A percentile compares a stretch with the other conserved stretches of the same genome.
Evolutionary conservation across 2,329 filamentous ascomycete species (phyloP).

Genomic region (Plectosphaerella cucumerina): DNA sequence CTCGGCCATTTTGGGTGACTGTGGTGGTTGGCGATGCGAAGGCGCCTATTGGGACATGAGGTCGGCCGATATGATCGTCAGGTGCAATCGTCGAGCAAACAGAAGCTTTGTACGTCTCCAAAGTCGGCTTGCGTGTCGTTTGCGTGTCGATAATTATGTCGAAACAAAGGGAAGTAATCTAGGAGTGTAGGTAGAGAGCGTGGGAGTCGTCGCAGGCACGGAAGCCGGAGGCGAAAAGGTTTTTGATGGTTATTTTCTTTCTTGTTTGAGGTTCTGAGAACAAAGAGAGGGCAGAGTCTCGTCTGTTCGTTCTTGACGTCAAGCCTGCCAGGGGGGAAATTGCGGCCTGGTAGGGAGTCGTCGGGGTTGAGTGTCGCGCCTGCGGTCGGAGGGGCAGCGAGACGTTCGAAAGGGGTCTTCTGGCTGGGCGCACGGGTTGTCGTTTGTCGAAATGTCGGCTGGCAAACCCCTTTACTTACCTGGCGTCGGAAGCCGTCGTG

Average conservation of each 20-base stretch:
- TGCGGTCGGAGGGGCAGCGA: background rate
- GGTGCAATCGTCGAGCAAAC: background rate
- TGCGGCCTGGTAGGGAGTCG: background rate
- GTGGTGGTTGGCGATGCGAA: conserved; percentile 1
- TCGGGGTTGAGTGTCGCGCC: background rate
- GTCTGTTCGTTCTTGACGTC: background rate
- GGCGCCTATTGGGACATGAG: too few species aligned
- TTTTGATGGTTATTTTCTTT: too few species aligned
- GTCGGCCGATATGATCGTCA: background rate
- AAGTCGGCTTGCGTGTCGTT: too few species aligned
- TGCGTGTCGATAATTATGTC: background rate
- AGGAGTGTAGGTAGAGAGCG: background rate
- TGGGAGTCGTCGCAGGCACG: background rate
- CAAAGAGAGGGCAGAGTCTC: background rate
- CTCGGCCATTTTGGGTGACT: conserved; percentile 44
- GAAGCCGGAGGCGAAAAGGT: background rate
- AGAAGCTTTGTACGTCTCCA: background rate
- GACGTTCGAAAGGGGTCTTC: background rate
- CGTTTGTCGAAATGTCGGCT: background rate
- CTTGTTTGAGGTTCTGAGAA: too few species aligned
- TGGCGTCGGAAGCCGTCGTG: conserved; percentile 1
- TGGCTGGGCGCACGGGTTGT: background rate
- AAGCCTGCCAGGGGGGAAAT: background rate
- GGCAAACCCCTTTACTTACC: background rate
- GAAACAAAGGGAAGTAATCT: background rate